Base-by-base conservation (phyloP, 2,329 filamentous ascomycete genomes). In the Penicillium expansum region DNA sequence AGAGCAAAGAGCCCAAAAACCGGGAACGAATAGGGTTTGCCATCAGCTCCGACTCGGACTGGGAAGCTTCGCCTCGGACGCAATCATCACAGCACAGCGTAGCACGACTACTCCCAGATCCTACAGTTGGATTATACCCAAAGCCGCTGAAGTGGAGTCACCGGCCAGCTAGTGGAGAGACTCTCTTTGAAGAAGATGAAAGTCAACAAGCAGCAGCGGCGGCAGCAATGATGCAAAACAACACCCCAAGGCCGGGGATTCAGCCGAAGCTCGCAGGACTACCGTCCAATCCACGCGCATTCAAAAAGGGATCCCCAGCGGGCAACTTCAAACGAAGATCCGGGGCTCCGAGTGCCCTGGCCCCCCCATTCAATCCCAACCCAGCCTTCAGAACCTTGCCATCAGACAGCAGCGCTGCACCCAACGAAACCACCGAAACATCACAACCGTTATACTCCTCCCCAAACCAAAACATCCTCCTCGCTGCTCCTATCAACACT, bases 101-200 rank as follows among this genome's bases (percentile, higher is more conserved):
- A n/a, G 73, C 75, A 20, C 70, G 71, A 42, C 62, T 77, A 14
- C 62, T 76, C 7, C 74, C 74, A 3, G 69, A 73, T 42, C 67
- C 68, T 29, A 68, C 69, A n/a, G 55, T 60, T 57, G 66, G 65
- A 18, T 57, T 76, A 18, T 74, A 71, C 56, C 76, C 77, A 27
- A 69, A 73, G 27, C 76, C 73, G 20, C 62, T 77, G n/a, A 67
- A 67, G 43, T 65, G 69, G 58, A 69, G 63, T 38, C 67, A 67
- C 38, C 65, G 69, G 18, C 70, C 67, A 10, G 50, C 44, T 18
- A 77, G 74, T 57, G 65, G 65, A 20, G 70, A 62, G 27, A 76
- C 74, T 1, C 56, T 73, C 10, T 74, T 76, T 54, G 74, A 77
- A 62, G 74, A 77, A 38, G 74, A 76, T 42, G 63, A 65, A 43